phyloP scores from a whole-genome alignment of 495 filamentous ascomycete genomes.

The Parachaetomium inaequale region DNA sequence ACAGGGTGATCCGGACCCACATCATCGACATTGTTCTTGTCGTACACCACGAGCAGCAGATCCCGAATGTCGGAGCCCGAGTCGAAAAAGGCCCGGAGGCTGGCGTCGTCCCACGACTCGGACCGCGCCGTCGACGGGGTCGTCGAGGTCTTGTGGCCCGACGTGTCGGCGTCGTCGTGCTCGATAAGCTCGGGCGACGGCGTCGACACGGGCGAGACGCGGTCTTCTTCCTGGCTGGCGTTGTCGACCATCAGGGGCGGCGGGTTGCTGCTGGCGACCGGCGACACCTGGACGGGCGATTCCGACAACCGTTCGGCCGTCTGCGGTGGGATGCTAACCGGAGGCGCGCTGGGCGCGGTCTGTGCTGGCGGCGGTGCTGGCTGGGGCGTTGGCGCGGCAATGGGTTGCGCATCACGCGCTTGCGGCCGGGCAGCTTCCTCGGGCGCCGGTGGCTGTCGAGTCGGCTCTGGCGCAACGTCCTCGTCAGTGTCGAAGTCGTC shows the following conservation, averaged over 20 bases:
- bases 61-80: conserved; percentile 89
- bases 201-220: conserved; percentile 60
- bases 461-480: conserved; percentile 27
- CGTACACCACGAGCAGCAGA: conserved; percentile 84
- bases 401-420: conserved; percentile 16
- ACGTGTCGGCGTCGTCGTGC: conserved; percentile 36
- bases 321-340: conserved; percentile 16
- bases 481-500: conserved; percentile 47
- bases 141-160: conserved; percentile 37
- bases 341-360: conserved; percentile 23
- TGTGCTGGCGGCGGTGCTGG: conserved; percentile 17
- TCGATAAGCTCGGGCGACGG: conserved; percentile 66
- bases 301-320: conserved; percentile 60
- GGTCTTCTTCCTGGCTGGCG: conserved; percentile 60
- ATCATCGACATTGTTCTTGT: conserved; percentile 75
- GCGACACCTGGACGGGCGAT: conserved; percentile 73
- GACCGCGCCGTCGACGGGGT: conserved; percentile 43
- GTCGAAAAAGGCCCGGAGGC: conserved; percentile 83
- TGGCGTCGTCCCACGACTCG: conserved; percentile 75
- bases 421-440: conserved; percentile 5
- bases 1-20: conserved; percentile 79
- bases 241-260: conserved; percentile 62
- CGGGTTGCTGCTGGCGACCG: conserved; percentile 46
- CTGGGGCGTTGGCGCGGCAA: conserved; percentile 33
- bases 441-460: conserved; percentile 17